Evolutionary conservation across 23 red algal species (phyloP), one percentile per base, ranked within the genome.

Genomic region (Gracilaria domingensis): DNA sequence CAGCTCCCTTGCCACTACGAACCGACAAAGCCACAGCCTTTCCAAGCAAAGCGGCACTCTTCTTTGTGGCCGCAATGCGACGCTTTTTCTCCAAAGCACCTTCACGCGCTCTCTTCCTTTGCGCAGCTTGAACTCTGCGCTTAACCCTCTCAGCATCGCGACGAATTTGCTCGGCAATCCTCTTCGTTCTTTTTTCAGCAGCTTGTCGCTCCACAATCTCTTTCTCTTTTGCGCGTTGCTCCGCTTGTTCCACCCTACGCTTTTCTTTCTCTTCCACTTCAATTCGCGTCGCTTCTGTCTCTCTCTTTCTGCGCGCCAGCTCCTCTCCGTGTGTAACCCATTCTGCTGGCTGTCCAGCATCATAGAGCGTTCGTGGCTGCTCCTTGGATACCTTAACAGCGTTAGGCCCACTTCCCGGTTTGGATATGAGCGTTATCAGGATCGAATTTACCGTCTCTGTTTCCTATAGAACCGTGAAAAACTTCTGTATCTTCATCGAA

Each of bases 281-380:
- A 24, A 4, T 6, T 38, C 33, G 0, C 38, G 23, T 42, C 16
- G 25, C 50, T 16, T 61, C 51, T 1, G 51, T 16, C 14, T 14
- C 51, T 1, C 8, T n/a, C 13, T 60, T 82, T 0, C 49, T 17
- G n/a, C 78, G 49, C n/a, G 18, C 34, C 26, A 56, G 36, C 28
- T 82, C 23, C 38, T 82, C 78, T 8, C 51, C 51, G 50, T 82
- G 78, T 60, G 78, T 82, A 0, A 60, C 78, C 78, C 78, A 82
- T 42, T 82, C 24, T 0, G 50, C 78, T 17, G 1, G n/a, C 24
- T 34, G 13, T 4, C 78, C 78, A 0, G 78, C 51, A 20, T 82
- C 51, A 17, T 62, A 82, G 0, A 82, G 26, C 20, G 34, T 7
- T 12, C 44, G 12, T 8, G 16, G 1, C 18, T 29, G 26, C 0